Base-by-base conservation (phyloP, 192 early-diverging fungal genomes). In the Endogone sp. region DNA sequence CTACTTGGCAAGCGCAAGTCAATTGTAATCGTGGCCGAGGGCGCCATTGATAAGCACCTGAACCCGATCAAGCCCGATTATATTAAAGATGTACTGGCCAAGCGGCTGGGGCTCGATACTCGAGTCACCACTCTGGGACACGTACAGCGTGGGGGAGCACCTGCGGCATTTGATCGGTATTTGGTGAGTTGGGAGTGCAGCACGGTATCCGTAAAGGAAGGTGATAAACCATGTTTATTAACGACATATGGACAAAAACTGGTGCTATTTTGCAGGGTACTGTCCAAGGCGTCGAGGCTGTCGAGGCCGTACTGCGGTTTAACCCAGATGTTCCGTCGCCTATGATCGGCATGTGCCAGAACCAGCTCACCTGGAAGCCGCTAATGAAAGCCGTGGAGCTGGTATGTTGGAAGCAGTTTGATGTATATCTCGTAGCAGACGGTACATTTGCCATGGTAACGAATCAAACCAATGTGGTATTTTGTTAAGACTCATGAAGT, bases 1-100 rank as follows among this genome's bases (percentile, higher is more conserved):
- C 77, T 90, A 23, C 72, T 91, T 24, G 95, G 95, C 65, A 95
- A 93, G 74, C 86, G 94, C 74, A 96, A 94, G 72, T 90, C 93
- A n/a, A 83, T 99, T 30, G 88, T 99, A 10, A 97, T 99, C 69
- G 91, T 99, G 11, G 92, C 91, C 60, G 97, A 99, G 76, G 97
- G 97, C 31, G 97, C 97, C 11, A 90, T 99, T 59, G 97, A 99
- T 71, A 84, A 87, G 60, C 78, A 92, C 61, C 79, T 97, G 4
- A 88, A 92, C 0, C 92, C 95, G 22, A 95, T 99, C 70, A 95
- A 92, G 59, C 69, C 92, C 30, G 93, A 95, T 24, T 80, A 93
- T 29, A 86, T 99, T 64, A 90, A 87, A 72, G 89, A 94, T 55
- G 81, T 97, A 29, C 80, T 99, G 63, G 84, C 90, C 6, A 82